phyloP scores from a whole-genome alignment of 352 stramenopile genomes.

The Plasmopara halstedii region DNA sequence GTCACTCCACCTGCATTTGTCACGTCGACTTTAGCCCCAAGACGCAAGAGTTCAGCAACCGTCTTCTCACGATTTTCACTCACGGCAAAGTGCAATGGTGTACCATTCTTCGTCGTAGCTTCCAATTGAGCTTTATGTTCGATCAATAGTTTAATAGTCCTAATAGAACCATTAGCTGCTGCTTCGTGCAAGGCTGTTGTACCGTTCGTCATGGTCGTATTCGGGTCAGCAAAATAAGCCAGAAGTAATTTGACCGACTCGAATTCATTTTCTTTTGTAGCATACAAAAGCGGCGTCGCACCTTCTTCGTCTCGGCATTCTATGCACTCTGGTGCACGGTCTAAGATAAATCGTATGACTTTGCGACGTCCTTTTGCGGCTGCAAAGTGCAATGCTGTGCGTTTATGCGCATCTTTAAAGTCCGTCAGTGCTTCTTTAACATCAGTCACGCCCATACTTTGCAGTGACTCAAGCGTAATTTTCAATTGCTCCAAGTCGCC shows the following conservation, averaged over 20 bases:
- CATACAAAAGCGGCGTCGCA: conserved; percentile 60
- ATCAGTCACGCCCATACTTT: conserved; percentile 52
- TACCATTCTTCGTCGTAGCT: conserved; percentile 60
- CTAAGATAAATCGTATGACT: conserved; percentile 63
- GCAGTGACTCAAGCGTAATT: conserved; percentile 51
- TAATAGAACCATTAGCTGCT: conserved; percentile 56
- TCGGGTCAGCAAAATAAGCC: conserved; percentile 44
- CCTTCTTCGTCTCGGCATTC: conserved; percentile 66
- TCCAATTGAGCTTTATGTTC: conserved; percentile 53
- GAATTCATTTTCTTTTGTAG: conserved; percentile 75
- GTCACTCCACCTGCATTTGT: conserved; percentile 63
- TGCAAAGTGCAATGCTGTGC: conserved; percentile 72
- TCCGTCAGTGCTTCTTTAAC: conserved; percentile 52
- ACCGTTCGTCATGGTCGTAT: conserved; percentile 47
- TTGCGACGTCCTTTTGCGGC: conserved; percentile 71
- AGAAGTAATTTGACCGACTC: conserved; percentile 54
- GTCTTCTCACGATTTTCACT: conserved; percentile 78
- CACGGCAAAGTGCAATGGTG: conserved; percentile 69
- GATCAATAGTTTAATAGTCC: conserved; percentile 43
- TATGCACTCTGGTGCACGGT: conserved; percentile 45
- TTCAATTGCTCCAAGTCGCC: conserved; percentile 60
- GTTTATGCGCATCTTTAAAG: conserved; percentile 80
- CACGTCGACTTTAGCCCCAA: conserved; percentile 56
- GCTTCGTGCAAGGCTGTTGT: conserved; percentile 63
- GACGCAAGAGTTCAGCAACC: conserved; percentile 46